A percentile compares a stretch with the other conserved stretches of the same genome.
phyloP scores from a whole-genome alignment of 345 rosid species.

The Luvunga scandens region DNA sequence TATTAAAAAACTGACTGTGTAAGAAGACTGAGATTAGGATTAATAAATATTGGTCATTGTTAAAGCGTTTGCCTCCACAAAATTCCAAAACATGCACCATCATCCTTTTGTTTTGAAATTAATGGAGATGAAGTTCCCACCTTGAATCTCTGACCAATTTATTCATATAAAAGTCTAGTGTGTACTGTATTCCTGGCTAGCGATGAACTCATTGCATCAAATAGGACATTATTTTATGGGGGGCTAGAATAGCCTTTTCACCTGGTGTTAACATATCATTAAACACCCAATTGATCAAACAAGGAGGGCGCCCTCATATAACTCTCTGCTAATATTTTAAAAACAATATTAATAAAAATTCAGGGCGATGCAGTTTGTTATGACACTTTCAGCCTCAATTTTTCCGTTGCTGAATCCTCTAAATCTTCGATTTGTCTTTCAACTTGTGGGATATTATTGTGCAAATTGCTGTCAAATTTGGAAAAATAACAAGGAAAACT shows the following conservation, averaged over 20 bases:
- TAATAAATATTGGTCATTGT: slow-evolving; percentile 5
- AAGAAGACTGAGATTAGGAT: slow-evolving; percentile 32
- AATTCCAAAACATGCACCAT: slow-evolving; percentile 32
- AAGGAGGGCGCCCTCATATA: neutral
- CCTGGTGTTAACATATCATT: neutral
- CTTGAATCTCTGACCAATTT: slow-evolving; percentile 33
- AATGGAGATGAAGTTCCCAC: slow-evolving; percentile 18
- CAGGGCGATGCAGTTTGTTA: too few relatives aligned
- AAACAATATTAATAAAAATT: too few relatives aligned
- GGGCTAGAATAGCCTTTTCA: slow-evolving; percentile 5
- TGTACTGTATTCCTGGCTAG: neutral
- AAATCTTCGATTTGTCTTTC: neutral
- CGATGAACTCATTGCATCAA: neutral
- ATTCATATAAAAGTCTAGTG: slow-evolving; percentile 12
- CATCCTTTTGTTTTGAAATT: slow-evolving; percentile 16
- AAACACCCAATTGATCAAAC: neutral
- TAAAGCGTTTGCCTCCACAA: slow-evolving; percentile 28
- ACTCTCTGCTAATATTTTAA: too few relatives aligned
- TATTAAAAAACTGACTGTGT: neutral
- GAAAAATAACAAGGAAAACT: too few relatives aligned
- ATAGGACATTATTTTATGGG: neutral
- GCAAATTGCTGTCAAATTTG: too few relatives aligned
- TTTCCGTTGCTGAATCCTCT: neutral
- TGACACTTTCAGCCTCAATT: neutral
- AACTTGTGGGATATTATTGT: neutral